Evolutionary conservation across 495 filamentous ascomycete species (phyloP).

Genomic region (Penicillium daleae): DNA sequence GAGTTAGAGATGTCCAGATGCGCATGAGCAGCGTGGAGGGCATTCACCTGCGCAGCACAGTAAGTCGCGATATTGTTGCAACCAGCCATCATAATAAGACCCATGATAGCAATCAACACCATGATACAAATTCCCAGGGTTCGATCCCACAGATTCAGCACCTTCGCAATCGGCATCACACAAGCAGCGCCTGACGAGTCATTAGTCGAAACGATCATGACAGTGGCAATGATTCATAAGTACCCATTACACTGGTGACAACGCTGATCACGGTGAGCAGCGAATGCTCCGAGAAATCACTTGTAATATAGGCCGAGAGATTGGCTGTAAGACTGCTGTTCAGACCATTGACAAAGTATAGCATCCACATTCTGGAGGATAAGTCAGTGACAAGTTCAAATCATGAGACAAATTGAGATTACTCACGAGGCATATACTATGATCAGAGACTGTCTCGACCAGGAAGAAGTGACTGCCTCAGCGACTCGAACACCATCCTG

Average conservation of each 20-base stretch:
- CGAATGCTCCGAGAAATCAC: slow-evolving; percentile 35
- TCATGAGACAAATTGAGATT: no score
- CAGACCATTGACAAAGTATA: slow-evolving; percentile 31
- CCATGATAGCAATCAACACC: slow-evolving; percentile 40
- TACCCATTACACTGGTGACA: slow-evolving; percentile 52
- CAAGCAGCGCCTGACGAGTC: slow-evolving; percentile 26
- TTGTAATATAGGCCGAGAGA: slow-evolving; percentile 33
- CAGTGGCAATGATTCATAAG: background rate
- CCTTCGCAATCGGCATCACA: slow-evolving; percentile 67
- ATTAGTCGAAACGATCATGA: no score
- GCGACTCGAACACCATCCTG: slow-evolving; percentile 35
- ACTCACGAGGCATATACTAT: slow-evolving; percentile 30
- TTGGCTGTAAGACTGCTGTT: slow-evolving; percentile 23
- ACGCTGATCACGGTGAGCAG: slow-evolving; percentile 37
- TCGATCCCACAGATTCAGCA: slow-evolving; percentile 67
- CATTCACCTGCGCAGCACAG: slow-evolving; percentile 48
- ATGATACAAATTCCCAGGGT: slow-evolving; percentile 53
- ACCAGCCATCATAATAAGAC: slow-evolving; percentile 53
- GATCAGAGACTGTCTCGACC: slow-evolving; percentile 29
- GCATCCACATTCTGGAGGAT: slow-evolving; percentile 30
- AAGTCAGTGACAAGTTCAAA: background rate
- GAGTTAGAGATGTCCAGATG: background rate
- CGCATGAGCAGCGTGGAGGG: background rate
- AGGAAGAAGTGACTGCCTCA: slow-evolving; percentile 30
- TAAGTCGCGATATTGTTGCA: slow-evolving; percentile 51